phyloP scores from a whole-genome alignment of 179 eudicot species.

The Patellifolia procumbens region DNA sequence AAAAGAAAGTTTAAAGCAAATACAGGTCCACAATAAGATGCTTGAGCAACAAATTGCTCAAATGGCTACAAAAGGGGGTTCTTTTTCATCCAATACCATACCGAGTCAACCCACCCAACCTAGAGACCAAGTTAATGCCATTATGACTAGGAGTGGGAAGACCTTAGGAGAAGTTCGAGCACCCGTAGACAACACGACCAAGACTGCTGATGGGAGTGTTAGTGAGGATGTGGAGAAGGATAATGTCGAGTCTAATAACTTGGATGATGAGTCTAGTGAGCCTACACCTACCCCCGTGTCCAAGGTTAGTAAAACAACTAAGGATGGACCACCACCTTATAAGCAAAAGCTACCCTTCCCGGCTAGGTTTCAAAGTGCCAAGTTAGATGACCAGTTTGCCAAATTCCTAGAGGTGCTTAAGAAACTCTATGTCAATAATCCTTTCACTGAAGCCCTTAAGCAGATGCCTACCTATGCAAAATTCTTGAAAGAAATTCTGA shows the following conservation, averaged over 20 bases:
- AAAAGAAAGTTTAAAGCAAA: too few relatives aligned
- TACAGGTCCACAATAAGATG: not conserved
- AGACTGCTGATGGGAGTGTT: too few relatives aligned
- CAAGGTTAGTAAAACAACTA: too few relatives aligned
- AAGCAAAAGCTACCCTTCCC: not conserved
- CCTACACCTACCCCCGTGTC: not conserved
- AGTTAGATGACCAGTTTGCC: too few relatives aligned
- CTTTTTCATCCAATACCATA: not conserved
- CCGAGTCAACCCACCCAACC: not conserved
- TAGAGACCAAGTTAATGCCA: not conserved
- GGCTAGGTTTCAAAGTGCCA: not conserved
- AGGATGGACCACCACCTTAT: not conserved
- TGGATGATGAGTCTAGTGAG: not conserved
- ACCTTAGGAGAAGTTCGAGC: not conserved
- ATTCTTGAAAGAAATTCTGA: too few relatives aligned
- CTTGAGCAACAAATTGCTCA: not conserved
- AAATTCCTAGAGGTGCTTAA: too few relatives aligned
- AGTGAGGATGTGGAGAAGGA: not conserved
- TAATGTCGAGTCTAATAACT: not conserved
- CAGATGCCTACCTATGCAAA: too few relatives aligned
- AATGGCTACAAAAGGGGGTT: not conserved
- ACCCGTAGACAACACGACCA: not conserved
- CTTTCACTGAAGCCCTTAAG: too few relatives aligned
- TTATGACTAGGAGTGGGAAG: too few relatives aligned
- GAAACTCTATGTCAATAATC: too few relatives aligned